phyloP scores from a whole-genome alignment of 768 basidiomycete species.

The Calocera cornea region DNA sequence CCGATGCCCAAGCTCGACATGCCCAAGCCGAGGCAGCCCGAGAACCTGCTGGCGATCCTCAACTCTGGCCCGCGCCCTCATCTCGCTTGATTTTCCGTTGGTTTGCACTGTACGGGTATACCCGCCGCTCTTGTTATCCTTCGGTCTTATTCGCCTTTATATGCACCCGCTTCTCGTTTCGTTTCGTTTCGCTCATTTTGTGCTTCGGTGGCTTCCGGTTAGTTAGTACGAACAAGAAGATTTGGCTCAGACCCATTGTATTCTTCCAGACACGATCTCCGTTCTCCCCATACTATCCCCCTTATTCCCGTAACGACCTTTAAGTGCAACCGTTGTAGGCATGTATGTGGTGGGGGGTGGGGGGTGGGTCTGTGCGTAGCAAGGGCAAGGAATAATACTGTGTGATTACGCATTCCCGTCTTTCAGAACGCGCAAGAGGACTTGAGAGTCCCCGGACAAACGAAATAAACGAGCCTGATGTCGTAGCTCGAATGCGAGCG shows the following conservation, averaged over 20 bases:
- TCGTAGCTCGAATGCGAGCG: no score
- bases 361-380: no score
- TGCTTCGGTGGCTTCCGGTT: no score
- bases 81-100: background rate
- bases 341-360: no score
- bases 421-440: no score
- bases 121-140: background rate
- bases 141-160: background rate
- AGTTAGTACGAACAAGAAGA: background rate
- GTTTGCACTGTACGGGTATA: slow-evolving; percentile 5
- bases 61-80: slow-evolving; percentile 9
- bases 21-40: slow-evolving; percentile 12
- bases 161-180: background rate
- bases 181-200: slow-evolving; percentile 7
- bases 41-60: slow-evolving; percentile 17
- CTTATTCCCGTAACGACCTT: no score
- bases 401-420: no score
- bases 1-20: background rate
- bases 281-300: no score
- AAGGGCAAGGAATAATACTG: no score
- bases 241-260: background rate
- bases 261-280: slow-evolving; percentile 10
- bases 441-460: no score
- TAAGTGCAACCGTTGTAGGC: no score
- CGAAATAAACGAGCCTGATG: no score